phyloP scores from a whole-genome alignment of 345 rosid species.

The Ceriops tagal region DNA sequence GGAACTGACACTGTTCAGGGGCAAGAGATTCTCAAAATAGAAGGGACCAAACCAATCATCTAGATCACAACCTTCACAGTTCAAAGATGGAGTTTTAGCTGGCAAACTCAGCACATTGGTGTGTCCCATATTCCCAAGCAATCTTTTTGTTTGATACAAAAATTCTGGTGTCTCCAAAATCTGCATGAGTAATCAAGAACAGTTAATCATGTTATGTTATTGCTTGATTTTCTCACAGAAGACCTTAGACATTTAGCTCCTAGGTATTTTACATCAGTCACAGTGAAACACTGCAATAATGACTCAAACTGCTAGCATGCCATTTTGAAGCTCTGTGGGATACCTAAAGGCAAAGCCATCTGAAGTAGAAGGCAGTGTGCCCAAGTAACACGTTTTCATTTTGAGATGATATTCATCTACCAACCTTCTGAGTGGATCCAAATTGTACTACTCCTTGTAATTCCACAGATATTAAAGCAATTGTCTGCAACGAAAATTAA shows the following conservation, averaged over 20 bases:
- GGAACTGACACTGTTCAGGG: slow-evolving; percentile 35
- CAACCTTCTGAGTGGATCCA: slow-evolving; percentile 80
- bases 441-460: slow-evolving; percentile 68
- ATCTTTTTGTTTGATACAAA: slow-evolving; percentile 46
- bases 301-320: background rate
- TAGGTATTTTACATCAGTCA: background rate
- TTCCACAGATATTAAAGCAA: slow-evolving; percentile 59
- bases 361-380: background rate
- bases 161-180: slow-evolving; percentile 54
- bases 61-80: slow-evolving; percentile 38
- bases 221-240: too few relatives aligned
- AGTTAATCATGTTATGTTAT: background rate
- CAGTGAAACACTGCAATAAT: background rate
- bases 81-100: slow-evolving; percentile 32
- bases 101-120: slow-evolving; percentile 18
- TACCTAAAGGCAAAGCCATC: too few relatives aligned
- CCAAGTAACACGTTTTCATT: too few relatives aligned
- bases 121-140: slow-evolving; percentile 34
- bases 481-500: slow-evolving; percentile 51
- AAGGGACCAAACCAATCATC: slow-evolving; percentile 58
- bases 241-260: too few relatives aligned
- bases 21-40: slow-evolving; percentile 34
- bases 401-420: slow-evolving; percentile 16
- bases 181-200: slow-evolving; percentile 36
- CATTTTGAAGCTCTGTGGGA: background rate